Evolutionary conservation across 78 protist species (phyloP).

Genomic region (Dictyostelium firmibasis): DNA sequence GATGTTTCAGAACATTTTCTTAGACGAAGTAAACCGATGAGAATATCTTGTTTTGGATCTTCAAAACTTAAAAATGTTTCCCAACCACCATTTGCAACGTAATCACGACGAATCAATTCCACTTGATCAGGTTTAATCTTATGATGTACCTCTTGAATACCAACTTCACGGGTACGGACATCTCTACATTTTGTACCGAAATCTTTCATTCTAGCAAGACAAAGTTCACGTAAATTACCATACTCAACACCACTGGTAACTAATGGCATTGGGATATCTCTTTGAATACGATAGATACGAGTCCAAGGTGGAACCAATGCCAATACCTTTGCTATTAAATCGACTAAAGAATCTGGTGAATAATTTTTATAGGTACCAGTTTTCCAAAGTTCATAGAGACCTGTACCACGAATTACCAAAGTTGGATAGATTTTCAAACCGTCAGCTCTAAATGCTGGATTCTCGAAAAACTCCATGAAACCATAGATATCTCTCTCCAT

Average conservation of each 20-base stretch:
- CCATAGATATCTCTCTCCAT: slow-evolving; percentile 89
- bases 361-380: slow-evolving; percentile 90
- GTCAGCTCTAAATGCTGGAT: slow-evolving; percentile 95
- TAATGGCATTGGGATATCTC: slow-evolving; percentile 98
- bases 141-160: slow-evolving; percentile 88
- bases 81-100: slow-evolving; percentile 96
- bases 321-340: slow-evolving; percentile 86
- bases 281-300: slow-evolving; percentile 95
- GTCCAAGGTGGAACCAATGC: slow-evolving; percentile 97
- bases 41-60: slow-evolving; percentile 95
- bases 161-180: slow-evolving; percentile 91
- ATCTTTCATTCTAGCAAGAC: slow-evolving; percentile 85
- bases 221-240: slow-evolving; percentile 95
- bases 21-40: slow-evolving; percentile 94
- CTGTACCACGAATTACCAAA: slow-evolving; percentile 97
- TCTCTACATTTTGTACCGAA: slow-evolving; percentile 91
- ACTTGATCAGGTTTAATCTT: slow-evolving; percentile 87
- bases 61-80: slow-evolving; percentile 97
- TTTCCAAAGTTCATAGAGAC: slow-evolving; percentile 90
- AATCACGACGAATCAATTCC: slow-evolving; percentile 97
- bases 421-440: slow-evolving; percentile 98
- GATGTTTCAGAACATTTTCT: slow-evolving; percentile 87
- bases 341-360: slow-evolving; percentile 82
- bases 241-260: slow-evolving; percentile 95
- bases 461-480: slow-evolving; percentile 91